Evolutionary conservation across 345 rosid species (phyloP), one percentile per base, ranked within the genome.

Genomic region (Geranium rotundifolium): DNA sequence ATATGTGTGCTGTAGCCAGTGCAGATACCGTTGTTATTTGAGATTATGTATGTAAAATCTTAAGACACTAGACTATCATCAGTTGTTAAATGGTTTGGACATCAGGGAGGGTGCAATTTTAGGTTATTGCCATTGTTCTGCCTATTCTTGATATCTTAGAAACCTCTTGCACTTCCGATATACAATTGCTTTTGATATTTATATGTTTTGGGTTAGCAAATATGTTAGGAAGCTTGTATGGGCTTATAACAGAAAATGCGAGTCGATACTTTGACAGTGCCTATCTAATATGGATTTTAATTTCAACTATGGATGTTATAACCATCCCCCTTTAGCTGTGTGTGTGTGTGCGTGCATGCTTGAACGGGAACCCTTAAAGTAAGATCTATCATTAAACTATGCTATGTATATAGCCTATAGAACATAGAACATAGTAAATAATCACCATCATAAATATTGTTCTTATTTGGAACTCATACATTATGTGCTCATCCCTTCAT

Each of bases 401-500:
- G 20, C 19, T 17, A 37, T 27, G 14, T 46, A 52, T 60, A 9
- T 34, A 61, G 9, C 55, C 17, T 58, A 9, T 3, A 58, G 41
- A 71, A 57, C 60, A 30, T 3, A 58, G 41, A 71, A 54, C 60
- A 30, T 31, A 68, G 56, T 27, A 41, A 63, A 61, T 20, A 30
- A 29, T 68, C 30, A 27, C 6, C 14, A 15, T 65, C 58, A 58
- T 9, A 57, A 59, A 41, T 16, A 19, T 31, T 39, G 16, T 63
- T 17, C 29, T 60, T 63, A 15, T 19, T 58, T 20, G 55, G 54
- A 46, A 62, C 63, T 64, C 58, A 10, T 70, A 59, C 71, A 67
- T 55, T 65, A 58, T 67, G 65, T 76, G 76, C 85, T 82, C 76
- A 83, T 80, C 71, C 76, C 74, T 67, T 65, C 72, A 75, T 85